Conservation (phyloP, 2,329 filamentous ascomycete genomes). For the Beauveria bassiana region DNA sequence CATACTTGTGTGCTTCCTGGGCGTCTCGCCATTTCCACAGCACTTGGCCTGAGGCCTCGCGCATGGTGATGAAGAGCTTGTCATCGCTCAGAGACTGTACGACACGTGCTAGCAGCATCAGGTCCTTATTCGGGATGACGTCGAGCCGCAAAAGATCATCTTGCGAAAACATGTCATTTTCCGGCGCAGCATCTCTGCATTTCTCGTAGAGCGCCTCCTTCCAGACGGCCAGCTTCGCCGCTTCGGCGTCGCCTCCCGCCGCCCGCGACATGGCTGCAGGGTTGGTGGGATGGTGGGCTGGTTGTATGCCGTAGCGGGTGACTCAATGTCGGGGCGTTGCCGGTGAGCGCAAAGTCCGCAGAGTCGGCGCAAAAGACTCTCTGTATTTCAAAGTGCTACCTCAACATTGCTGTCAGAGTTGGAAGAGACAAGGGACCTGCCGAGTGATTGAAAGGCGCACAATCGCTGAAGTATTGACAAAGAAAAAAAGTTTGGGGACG, state of each 20-base stretch:
- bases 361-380: slow-evolving; percentile 2
- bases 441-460: neutral
- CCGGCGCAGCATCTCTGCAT: slow-evolving; percentile 41
- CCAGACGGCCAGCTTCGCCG: slow-evolving; percentile 40
- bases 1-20: slow-evolving; percentile 56
- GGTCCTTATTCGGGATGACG: slow-evolving; percentile 49
- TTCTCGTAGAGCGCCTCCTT: slow-evolving; percentile 51
- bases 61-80: slow-evolving; percentile 45
- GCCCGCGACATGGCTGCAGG: slow-evolving; percentile 11
- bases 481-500: slow-evolving; percentile 11
- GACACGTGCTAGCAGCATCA: slow-evolving; percentile 45
- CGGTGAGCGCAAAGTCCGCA: neutral
- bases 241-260: slow-evolving; percentile 24
- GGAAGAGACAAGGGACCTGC: neutral
- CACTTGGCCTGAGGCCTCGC: slow-evolving; percentile 32
- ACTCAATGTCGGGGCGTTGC: neutral
- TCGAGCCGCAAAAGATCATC: slow-evolving; percentile 49
- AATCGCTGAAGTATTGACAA: neutral
- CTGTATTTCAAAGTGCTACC: neutral
- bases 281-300: slow-evolving; percentile 6
- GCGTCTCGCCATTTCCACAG: slow-evolving; percentile 50
- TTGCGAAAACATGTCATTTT: slow-evolving; percentile 47
- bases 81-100: slow-evolving; percentile 53
- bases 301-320: neutral
- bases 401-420: neutral